Evolutionary conservation across 192 early-diverging fungal species (phyloP), one percentile per base, ranked within the genome.

Genomic region (Dissophora ornata): DNA sequence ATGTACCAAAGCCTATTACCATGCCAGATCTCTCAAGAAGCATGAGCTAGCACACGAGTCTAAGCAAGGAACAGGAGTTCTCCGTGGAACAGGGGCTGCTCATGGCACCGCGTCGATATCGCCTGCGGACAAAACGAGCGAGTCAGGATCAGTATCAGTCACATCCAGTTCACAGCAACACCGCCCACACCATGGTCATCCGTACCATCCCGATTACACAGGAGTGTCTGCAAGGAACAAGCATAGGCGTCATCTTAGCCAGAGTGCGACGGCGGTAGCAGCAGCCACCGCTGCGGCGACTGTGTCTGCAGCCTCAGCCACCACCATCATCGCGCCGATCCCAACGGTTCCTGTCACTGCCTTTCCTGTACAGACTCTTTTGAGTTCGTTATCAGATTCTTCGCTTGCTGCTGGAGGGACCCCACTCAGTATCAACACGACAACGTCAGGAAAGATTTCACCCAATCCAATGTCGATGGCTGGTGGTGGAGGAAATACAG

Each of bases 1-100:
- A 3, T 89, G 87, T 57, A 62, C 67, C 21, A 89, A 89, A 60
- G 84, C 88, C 1, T 90, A 90, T 36, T 90, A 87, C 47, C 88
- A 90, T 52, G 79, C 83, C 12, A 67, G 88, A 55, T 90, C 88
- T 4, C 67, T 90, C 26, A 79, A 86, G 42, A 90, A 90, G 69
- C 88, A 90, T 48, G 86, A 88, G 63, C 71, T 83, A 32, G 70
- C 79, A 10, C 87, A 89, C 51, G 79, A 82, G 12, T 45, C 26
- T 16, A 73, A 77, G 58, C 55, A 38, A 7, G 22, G 22, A 5
- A 26, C 34, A 40, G 64, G 64, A 3, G 51, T 29, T 24, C 41
- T 77, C 3, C 63, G 73, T 9, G 64, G 64, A 22, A 36, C 73
- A 44, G 73, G 73, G 46, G 50, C 71, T 16, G 30, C 44, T 8